Evolutionary conservation across 495 filamentous ascomycete species (phyloP), one percentile per base, ranked within the genome.

Genomic region (Venustampulla echinocandica): DNA sequence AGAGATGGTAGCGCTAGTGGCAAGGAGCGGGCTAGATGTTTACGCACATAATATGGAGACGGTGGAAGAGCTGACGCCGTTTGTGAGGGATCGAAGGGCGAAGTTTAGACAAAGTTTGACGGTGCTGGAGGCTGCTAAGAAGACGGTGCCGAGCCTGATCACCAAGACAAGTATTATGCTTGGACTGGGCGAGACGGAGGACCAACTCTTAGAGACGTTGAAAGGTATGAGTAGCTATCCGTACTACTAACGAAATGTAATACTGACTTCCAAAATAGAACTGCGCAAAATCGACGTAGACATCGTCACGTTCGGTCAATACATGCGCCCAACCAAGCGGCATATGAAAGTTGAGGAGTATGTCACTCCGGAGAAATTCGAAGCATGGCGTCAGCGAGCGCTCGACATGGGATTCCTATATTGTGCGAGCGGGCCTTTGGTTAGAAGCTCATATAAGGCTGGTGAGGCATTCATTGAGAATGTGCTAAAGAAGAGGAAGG

Each of bases 401-500:
- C 73, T 96, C 13, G 89, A 95, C 24, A 79, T 97, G 81, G 93
- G 92, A 27, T 98, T 98, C 74, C 61, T 98, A 49, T 97, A 97
- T 62, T 92, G 87, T 63, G 92, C 92, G 3, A 90, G 85, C 34
- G 92, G 92, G 3, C 92, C 92, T 1, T 64, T 98, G 36, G 92
- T 98, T 6, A 73, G 92, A 48, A 93, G 87, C 42, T 90, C 84
- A 24, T 98, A 98, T 66, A 98, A 98, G 69, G 92, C 92, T 10
- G 92, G 92, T 6, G 92, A 98, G 69, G 88, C 87, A 0, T 98
- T 98, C 65, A 97, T 98, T 50, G 93, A 98, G 73, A 97, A 98
- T 55, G 92, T 97, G 6, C 67, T 98, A 33, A 85, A 84, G 73
- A 95, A 95, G 78, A 74, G 90, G 43, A 52, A 48, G 39, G 49